Percentiles rank a stretch among this genome's conserved stretches.
phyloP scores from a whole-genome alignment of 163 green algal genomes.

The Chloroidium sp. region DNA sequence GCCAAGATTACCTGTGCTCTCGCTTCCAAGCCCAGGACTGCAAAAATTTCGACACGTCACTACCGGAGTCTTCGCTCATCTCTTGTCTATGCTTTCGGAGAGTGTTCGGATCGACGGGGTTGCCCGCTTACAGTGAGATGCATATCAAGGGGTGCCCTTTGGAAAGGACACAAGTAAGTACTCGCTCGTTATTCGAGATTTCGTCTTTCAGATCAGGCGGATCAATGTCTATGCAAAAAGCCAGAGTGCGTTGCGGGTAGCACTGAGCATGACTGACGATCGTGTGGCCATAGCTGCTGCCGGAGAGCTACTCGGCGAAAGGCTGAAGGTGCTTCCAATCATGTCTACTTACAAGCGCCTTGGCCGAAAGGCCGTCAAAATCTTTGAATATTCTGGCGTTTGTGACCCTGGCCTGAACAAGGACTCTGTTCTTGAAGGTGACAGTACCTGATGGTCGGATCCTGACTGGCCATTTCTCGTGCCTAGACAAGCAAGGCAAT shows the following conservation, averaged over 20 bases:
- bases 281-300: not conserved
- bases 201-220: not conserved
- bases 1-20: too few relatives aligned
- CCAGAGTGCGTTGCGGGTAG: not conserved
- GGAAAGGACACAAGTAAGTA: too few relatives aligned
- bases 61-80: too few relatives aligned
- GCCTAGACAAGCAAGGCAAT: slow-evolving; percentile 77
- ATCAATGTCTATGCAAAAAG: not conserved
- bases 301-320: not conserved
- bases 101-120: too few relatives aligned
- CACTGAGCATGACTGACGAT: not conserved
- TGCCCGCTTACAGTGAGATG: too few relatives aligned
- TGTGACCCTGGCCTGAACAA: not conserved
- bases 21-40: too few relatives aligned
- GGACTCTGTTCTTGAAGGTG: slow-evolving; percentile 26
- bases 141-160: too few relatives aligned
- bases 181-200: not conserved
- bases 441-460: slow-evolving; percentile 44
- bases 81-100: too few relatives aligned
- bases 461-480: slow-evolving; percentile 60
- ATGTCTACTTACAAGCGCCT: not conserved
- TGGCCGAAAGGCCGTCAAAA: not conserved
- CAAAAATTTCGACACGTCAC: too few relatives aligned
- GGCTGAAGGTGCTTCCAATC: not conserved
- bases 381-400: too few relatives aligned